A percentile compares a stretch with the other conserved stretches of the same genome.
Evolutionary conservation across 139 green algal genomes (phyloP).

Genomic region (Micractinium sp.): DNA sequence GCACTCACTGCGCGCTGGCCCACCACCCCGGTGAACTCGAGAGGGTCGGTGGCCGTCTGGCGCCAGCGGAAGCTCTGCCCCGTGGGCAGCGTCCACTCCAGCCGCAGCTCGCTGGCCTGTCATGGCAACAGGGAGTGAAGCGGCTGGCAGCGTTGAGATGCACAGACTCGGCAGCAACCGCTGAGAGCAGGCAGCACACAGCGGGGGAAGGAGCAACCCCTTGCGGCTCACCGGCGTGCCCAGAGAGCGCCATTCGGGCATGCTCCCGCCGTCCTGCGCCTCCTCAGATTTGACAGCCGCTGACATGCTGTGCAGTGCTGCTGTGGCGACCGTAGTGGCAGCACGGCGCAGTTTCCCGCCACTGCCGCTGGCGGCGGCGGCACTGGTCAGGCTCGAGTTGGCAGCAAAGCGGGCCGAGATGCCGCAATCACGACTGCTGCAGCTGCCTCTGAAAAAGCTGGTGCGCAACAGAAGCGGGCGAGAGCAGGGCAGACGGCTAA

Average conservation of each 20-base stretch:
- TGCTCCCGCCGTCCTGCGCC: neutral
- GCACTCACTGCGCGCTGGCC: slow-evolving; percentile 34
- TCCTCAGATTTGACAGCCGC: neutral
- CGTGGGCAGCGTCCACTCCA: slow-evolving; percentile 79
- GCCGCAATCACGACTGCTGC: neutral
- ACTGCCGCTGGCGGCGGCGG: neutral
- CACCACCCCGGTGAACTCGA: slow-evolving; percentile 83
- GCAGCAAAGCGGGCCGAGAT: neutral
- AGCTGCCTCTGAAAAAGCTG: neutral
- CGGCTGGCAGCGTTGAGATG: neutral
- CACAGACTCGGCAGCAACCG: too few species aligned
- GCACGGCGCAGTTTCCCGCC: neutral
- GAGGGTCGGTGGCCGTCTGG: slow-evolving; percentile 18
- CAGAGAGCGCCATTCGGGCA: slow-evolving; percentile 54
- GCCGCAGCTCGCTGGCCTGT: slow-evolving; percentile 55
- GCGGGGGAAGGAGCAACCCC: too few species aligned
- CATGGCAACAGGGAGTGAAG: neutral
- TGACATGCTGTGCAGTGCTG: neutral
- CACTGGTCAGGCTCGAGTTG: neutral
- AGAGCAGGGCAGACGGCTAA: too few species aligned
- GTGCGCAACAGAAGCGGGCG: too few species aligned
- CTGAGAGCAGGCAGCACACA: too few species aligned
- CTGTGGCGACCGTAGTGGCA: neutral
- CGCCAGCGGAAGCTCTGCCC: slow-evolving; percentile 91
- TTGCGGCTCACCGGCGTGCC: slow-evolving; percentile 29